Evolutionary conservation across 257 asterid species (phyloP), one percentile per base, ranked within the genome.

Genomic region (Nemophila menziesii): DNA sequence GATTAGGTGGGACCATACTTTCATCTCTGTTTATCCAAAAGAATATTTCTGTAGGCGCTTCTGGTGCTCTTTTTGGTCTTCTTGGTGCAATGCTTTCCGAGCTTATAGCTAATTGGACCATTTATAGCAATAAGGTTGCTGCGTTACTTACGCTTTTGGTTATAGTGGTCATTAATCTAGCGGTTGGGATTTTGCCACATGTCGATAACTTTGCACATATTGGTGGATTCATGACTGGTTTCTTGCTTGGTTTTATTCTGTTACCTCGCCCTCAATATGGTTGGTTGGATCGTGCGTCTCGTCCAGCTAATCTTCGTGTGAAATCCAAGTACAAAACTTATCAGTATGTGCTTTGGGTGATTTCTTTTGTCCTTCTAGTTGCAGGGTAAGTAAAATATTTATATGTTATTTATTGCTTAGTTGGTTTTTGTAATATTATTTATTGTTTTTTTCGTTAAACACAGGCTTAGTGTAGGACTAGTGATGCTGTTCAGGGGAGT

Each of bases 21-120:
- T 84, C 93, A 20, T 67, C 92, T 11, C 68, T 84, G 27, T 80
- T 89, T 56, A 67, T 84, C 46, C 76, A 50, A 39, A 63, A 65
- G 40, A 50, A 67, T 24, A 66, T 80, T 10, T 72, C 93, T 12
- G 98, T 81, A 27, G 98, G 98, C 55, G 94, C 98, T 54, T 89
- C 98, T 9, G 95, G 98, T 20, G 94, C 98, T 24, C 87, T 89
- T 23, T 84, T 84, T 44, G 98, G 98, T 33, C 90, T 89, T 66
- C 94, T 89, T 37, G 98, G 98, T 43, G 94, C 94, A 3, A 80
- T 84, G 94, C 92, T 89, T 36, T 64, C 98, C 0, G 98, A 89
- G 73, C 69, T 89, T 38, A 66, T 84, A 36, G 80, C 98, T 7
- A 89, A 89, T 49, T 89, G 98, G 98, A 65, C 76, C 51, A 80